A percentile compares a stretch with the other conserved stretches of the same genome.
These are phyloP conservation scores for Suillus placidus DNA, from an alignment of 768 basidiomycete species.

Conservation along the genomic window DNA sequence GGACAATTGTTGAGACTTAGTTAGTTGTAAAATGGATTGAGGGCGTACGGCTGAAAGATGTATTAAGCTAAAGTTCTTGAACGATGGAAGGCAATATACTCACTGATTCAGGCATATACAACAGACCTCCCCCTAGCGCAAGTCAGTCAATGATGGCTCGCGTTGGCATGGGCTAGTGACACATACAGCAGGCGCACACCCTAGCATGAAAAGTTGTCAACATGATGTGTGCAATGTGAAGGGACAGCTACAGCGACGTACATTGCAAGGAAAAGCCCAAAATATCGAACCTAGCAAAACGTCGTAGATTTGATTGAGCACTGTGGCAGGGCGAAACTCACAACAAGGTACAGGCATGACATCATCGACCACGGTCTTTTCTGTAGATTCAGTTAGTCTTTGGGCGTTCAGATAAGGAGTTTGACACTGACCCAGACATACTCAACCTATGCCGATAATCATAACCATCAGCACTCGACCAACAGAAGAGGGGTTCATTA, in stretches of 20 bases:
- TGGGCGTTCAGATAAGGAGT: neutral
- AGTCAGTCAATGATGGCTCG: neutral
- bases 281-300: neutral
- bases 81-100: neutral
- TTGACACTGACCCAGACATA: conserved; percentile 3
- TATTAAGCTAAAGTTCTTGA: neutral
- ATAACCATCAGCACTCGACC: neutral
- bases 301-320: neutral
- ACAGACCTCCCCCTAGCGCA: conserved; percentile 4
- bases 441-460: neutral
- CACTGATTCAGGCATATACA: conserved; percentile 6
- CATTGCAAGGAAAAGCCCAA: conserved; percentile 3
- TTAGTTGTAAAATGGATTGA: neutral
- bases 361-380: neutral
- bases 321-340: neutral
- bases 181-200: conserved; percentile 5
- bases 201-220: neutral
- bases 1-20: neutral
- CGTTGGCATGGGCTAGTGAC: neutral
- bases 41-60: neutral
- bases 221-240: neutral
- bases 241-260: neutral
- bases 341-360: conserved; percentile 5
- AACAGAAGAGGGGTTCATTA: too few species aligned
- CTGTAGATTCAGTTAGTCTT: neutral